These are phyloP conservation scores for Neurospora sublineolata DNA, from an alignment of 495 filamentous ascomycete genomes.

Conservation along the genomic window DNA sequence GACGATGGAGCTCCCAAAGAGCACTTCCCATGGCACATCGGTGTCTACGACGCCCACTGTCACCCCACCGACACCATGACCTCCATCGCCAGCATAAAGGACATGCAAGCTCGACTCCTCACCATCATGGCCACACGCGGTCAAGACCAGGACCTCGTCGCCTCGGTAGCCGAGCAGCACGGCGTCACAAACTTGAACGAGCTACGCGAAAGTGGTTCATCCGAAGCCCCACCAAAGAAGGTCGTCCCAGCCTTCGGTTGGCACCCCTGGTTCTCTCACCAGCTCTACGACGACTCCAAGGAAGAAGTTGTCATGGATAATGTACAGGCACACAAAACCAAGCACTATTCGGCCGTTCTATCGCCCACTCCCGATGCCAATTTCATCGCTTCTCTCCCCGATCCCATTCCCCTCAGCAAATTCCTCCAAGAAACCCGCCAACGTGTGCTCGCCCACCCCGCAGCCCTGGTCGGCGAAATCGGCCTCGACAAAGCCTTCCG, in stretches of 20 bases:
- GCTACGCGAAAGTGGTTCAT: neutral
- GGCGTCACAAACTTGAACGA: conserved; percentile 13
- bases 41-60: conserved; percentile 87
- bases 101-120: conserved; percentile 66
- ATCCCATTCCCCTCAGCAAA: conserved; percentile 55
- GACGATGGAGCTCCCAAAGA: conserved; percentile 1
- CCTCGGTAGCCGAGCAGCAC: conserved; percentile 45
- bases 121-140: conserved; percentile 83
- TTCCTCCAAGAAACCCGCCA: conserved; percentile 53
- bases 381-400: conserved; percentile 58
- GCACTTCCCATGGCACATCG: conserved; percentile 71
- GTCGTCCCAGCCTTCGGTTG: conserved; percentile 87
- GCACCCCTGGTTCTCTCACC: conserved; percentile 97
- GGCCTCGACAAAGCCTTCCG: conserved; percentile 81
- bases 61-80: conserved; percentile 96
- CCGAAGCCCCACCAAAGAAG: conserved; percentile 15
- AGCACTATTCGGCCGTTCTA: conserved; percentile 65
- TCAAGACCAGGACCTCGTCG: conserved; percentile 81
- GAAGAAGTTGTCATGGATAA: conserved; percentile 10
- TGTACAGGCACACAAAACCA: conserved; percentile 35
- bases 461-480: conserved; percentile 76
- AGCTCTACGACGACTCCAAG: conserved; percentile 56
- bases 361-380: conserved; percentile 34
- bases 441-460: conserved; percentile 51
- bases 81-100: conserved; percentile 50